These are phyloP conservation scores for Penicillium psychrosexuale DNA, from an alignment of 2,329 filamentous ascomycete genomes.

Conservation along the genomic window DNA sequence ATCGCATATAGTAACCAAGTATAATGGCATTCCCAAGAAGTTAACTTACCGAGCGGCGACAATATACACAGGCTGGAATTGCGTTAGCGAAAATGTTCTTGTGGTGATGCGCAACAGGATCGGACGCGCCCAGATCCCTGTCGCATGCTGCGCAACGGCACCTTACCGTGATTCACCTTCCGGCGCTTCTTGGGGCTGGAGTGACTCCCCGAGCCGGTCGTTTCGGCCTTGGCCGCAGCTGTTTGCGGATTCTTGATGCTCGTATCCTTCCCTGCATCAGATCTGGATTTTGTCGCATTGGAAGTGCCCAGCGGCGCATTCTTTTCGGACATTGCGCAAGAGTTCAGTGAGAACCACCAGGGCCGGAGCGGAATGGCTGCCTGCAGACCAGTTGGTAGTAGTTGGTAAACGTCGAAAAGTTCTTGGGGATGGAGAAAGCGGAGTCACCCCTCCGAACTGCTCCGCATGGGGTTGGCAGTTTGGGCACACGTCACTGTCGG, in stretches of 20 bases:
- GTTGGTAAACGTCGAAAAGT: conserved; percentile 16
- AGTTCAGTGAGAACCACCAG: conserved; percentile 20
- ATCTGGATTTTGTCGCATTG: conserved; percentile 21
- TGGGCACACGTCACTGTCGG: conserved; percentile 2
- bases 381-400: conserved; percentile 24
- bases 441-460: conserved; percentile 27
- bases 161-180: conserved; percentile 84
- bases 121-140: conserved; percentile 23
- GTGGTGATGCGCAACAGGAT: conserved; percentile 16
- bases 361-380: conserved; percentile 20
- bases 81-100: conserved; percentile 27
- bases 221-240: conserved; percentile 35
- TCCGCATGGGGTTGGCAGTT: conserved; percentile 18
- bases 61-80: conserved; percentile 77
- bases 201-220: conserved; percentile 32
- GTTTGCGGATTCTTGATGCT: conserved; percentile 30
- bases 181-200: conserved; percentile 74
- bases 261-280: conserved; percentile 29
- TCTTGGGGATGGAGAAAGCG: conserved; percentile 20
- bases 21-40: background rate
- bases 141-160: conserved; percentile 26
- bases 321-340: conserved; percentile 32
- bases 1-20: conserved; percentile 23
- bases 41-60: conserved; percentile 78
- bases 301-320: conserved; percentile 23